A percentile compares a stretch with the other conserved stretches of the same genome.
Conservation (phyloP, 495 filamentous ascomycete genomes). For the Astrocystis sublimbata region DNA sequence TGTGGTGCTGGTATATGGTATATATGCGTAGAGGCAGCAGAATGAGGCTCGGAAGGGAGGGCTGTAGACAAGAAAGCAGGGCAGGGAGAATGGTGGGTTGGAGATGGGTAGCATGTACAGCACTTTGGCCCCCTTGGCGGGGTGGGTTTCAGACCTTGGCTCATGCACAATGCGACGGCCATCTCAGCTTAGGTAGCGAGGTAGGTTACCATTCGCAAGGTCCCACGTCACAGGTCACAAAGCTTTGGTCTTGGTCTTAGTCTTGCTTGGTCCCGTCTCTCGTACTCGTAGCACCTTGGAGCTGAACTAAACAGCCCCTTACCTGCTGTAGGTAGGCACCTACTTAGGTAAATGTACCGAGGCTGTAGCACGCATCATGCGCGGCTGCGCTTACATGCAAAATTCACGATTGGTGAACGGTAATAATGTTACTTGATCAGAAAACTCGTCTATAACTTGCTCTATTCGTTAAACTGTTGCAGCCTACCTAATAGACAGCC, state of each 20-base stretch:
- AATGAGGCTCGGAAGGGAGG: background rate
- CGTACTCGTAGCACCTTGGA: background rate
- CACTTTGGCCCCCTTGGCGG: conserved; percentile 5
- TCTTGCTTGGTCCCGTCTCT: background rate
- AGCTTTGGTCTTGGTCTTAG: background rate
- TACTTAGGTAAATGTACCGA: background rate
- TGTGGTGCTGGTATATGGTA: background rate
- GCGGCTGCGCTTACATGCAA: no score
- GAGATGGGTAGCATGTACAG: background rate
- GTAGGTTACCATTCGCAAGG: no score
- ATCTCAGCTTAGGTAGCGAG: no score
- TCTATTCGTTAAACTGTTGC: no score
- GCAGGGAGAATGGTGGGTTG: background rate
- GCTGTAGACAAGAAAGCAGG: background rate
- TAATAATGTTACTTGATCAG: no score
- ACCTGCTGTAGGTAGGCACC: background rate
- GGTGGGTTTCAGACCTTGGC: conserved; percentile 10
- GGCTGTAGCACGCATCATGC: background rate
- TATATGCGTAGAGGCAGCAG: background rate
- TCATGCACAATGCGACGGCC: conserved; percentile 10
- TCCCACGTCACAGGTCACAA: background rate
- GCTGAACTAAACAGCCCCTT: background rate
- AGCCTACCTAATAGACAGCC: no score
- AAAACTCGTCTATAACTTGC: no score
- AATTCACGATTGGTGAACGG: no score